Conservation (phyloP, 257 asterid species). For the Nyctanthes arbortristis region DNA sequence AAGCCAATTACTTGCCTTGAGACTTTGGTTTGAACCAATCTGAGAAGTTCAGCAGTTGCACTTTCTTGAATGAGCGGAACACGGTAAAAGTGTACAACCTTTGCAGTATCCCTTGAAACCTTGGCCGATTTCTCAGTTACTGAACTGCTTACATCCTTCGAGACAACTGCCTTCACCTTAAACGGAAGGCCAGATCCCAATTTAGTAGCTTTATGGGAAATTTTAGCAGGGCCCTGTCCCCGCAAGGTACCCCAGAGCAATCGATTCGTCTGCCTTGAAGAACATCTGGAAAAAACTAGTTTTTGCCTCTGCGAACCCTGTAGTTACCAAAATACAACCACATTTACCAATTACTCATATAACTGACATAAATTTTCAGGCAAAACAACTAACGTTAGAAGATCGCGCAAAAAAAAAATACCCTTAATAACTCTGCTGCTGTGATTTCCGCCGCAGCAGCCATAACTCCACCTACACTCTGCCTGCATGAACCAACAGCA, state of each 20-base stretch:
- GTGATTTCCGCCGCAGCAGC: slow-evolving; percentile 59
- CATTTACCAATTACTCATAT: slow-evolving; percentile 1
- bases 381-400: not conserved
- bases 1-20: slow-evolving; percentile 59
- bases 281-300: slow-evolving; percentile 39
- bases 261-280: slow-evolving; percentile 38
- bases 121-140: slow-evolving; percentile 24
- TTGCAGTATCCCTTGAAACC: slow-evolving; percentile 31
- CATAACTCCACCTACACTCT: slow-evolving; percentile 34
- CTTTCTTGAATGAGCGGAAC: slow-evolving; percentile 60
- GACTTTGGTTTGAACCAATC: slow-evolving; percentile 55
- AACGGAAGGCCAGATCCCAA: slow-evolving; percentile 11
- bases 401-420: slow-evolving; percentile 26
- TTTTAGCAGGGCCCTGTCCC: slow-evolving; percentile 21
- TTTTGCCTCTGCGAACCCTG: slow-evolving; percentile 62
- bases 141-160: slow-evolving; percentile 44
- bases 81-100: slow-evolving; percentile 72
- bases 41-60: slow-evolving; percentile 70
- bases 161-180: slow-evolving; percentile 48
- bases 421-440: slow-evolving; percentile 62
- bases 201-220: slow-evolving; percentile 31
- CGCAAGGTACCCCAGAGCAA: slow-evolving; percentile 56
- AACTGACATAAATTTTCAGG: not conserved
- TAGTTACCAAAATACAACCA: slow-evolving; percentile 14
- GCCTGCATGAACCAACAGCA: slow-evolving; percentile 10